phyloP scores from a whole-genome alignment of 306 rosid species.

The Inga leiocalycina region DNA sequence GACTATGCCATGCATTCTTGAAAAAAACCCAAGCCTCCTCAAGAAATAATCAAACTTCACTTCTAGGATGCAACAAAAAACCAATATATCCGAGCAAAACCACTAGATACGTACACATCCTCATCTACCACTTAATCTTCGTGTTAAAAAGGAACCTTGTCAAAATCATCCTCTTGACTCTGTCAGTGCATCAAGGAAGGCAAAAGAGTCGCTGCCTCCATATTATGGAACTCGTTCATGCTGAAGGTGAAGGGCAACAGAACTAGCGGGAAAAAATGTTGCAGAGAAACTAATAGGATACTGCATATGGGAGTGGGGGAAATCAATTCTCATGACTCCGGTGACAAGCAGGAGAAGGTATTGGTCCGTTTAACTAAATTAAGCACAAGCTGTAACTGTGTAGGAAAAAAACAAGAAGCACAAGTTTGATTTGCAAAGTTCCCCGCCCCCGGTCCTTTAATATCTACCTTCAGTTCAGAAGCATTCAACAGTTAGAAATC shows the following conservation, averaged over 20 bases:
- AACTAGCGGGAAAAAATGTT: constrained; percentile 19
- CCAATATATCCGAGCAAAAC: constrained; percentile 20
- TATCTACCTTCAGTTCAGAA: constrained; percentile 21
- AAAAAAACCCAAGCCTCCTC: constrained; percentile 21
- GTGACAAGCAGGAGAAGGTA: background rate
- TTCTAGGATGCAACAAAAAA: constrained; percentile 9
- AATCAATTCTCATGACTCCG: background rate
- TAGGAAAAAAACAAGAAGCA: background rate
- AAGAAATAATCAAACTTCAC: constrained; percentile 9
- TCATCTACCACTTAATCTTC: background rate
- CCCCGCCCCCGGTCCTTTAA: background rate
- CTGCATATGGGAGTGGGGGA: background rate
- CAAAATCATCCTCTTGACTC: constrained; percentile 14
- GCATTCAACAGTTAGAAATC: constrained; percentile 31
- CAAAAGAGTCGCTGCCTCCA: background rate
- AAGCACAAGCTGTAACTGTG: background rate
- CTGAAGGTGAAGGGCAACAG: constrained; percentile 6
- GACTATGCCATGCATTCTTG: background rate
- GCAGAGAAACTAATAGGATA: constrained; percentile 10
- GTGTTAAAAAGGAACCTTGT: constrained; percentile 11
- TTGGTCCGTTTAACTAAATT: background rate
- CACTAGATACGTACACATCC: constrained; percentile 6
- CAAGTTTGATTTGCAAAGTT: constrained; percentile 10
- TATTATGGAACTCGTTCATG: constrained; percentile 15
- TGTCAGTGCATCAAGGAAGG: background rate